A percentile compares a stretch with the other conserved stretches of the same genome.
Evolutionary conservation across 2,329 filamentous ascomycete genomes (phyloP).

Genomic region (Sclerotinia subarctica): DNA sequence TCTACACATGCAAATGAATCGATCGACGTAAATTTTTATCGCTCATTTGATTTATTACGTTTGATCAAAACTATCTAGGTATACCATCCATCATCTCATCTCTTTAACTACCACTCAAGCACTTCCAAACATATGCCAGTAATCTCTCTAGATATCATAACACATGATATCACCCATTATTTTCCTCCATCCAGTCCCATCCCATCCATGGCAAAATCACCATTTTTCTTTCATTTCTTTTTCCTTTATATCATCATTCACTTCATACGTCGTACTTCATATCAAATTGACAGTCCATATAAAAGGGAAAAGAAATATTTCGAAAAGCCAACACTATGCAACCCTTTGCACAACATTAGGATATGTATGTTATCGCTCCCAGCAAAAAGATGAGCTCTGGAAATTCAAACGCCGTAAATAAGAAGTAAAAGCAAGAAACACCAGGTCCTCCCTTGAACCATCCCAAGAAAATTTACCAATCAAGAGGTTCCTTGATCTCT

Average conservation of each 20-base stretch:
- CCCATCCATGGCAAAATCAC: not conserved
- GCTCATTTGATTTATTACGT: not conserved
- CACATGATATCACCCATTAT: not conserved
- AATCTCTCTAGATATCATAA: not conserved
- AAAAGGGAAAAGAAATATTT: too few relatives aligned
- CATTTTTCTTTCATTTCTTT: not conserved
- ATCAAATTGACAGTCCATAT: not conserved
- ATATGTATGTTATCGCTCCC: slow-evolving; percentile 4
- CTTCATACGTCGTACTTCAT: not conserved
- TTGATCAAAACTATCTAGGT: not conserved
- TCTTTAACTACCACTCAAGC: not conserved
- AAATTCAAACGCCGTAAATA: not conserved
- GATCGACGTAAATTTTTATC: not conserved
- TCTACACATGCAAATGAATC: too few relatives aligned
- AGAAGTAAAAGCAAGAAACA: not conserved
- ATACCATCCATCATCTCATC: not conserved
- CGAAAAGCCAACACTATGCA: not conserved
- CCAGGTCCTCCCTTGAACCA: not conserved
- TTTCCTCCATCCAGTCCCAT: not conserved
- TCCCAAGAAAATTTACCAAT: slow-evolving; percentile 58
- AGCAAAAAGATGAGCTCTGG: not conserved
- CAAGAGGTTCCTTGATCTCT: slow-evolving; percentile 76
- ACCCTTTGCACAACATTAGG: not conserved
- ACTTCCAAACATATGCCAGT: not conserved
- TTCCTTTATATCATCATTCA: not conserved